A percentile compares a stretch with the other conserved stretches of the same genome.
phyloP scores from a whole-genome alignment of 371 early-diverging fungal genomes.

The Mucor saturninus region DNA sequence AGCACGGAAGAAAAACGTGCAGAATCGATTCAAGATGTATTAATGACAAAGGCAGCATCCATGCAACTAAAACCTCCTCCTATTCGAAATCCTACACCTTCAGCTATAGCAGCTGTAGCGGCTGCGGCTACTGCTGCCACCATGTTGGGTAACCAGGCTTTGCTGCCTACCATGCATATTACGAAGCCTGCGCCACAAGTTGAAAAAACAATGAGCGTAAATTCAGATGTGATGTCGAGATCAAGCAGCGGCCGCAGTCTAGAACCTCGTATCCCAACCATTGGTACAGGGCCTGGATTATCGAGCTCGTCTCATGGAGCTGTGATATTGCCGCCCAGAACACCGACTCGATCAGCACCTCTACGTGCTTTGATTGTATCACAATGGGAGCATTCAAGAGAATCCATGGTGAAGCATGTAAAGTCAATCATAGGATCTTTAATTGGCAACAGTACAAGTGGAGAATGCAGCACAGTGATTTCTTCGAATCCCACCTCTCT shows the following conservation, averaged over 20 bases:
- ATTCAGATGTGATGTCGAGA: neutral
- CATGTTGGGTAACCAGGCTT: slow-evolving; percentile 2
- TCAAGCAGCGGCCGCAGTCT: neutral
- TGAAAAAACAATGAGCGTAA: neutral
- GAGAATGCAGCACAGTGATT: neutral
- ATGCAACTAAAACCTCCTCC: slow-evolving; percentile 54
- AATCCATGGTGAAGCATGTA: slow-evolving; percentile 47
- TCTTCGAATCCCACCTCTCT: neutral
- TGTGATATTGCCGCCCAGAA: slow-evolving; percentile 42
- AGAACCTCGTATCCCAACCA: slow-evolving; percentile 25
- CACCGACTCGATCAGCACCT: slow-evolving; percentile 36
- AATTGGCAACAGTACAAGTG: neutral
- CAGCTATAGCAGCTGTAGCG: neutral
- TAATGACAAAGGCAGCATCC: slow-evolving; percentile 42
- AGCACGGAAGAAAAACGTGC: slow-evolving; percentile 24
- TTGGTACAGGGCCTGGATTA: slow-evolving; percentile 19
- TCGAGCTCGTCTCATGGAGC: slow-evolving; percentile 21
- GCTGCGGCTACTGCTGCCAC: slow-evolving; percentile 15
- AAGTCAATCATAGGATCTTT: slow-evolving; percentile 33
- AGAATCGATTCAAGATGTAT: slow-evolving; percentile 36
- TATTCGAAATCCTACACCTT: slow-evolving; percentile 15
- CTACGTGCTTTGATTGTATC: slow-evolving; percentile 48
- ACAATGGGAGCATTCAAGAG: slow-evolving; percentile 45
- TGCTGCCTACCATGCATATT: neutral
- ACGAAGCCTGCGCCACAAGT: slow-evolving; percentile 15